Base-by-base conservation (phyloP, 2,329 filamentous ascomycete genomes). In the Ophiobolus disseminans region DNA sequence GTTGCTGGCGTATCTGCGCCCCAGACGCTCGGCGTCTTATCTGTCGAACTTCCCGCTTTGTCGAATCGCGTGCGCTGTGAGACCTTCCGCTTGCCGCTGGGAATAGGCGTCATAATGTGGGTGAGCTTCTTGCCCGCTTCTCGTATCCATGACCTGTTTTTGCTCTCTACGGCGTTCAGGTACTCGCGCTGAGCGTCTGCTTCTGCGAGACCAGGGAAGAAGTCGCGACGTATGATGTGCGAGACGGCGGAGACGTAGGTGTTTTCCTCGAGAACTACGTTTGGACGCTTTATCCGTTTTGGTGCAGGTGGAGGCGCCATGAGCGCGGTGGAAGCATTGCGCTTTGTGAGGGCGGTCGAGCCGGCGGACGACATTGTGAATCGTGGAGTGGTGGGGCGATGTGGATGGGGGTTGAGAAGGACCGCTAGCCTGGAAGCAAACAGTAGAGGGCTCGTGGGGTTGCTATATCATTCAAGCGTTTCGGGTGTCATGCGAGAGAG, bases 171-270 rank as follows among this genome's bases (percentile, higher is more conserved):
- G 0, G 94, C 94, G 65, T 95, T 88, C 22, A 99, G 80, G 62
- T 97, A 97, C 64, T 99, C 94, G 69, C 91, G 87, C 71, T 97
- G 91, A 0, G 87, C 88, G 63, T 96, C 86, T 11, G 86, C 87
- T 70, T 97, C 91, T 4, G 92, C 78, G 0, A 99, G 80, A 0
- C 93, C 94, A 0, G 94, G 94, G 66, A 97, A 99, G 78, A 96
- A 99, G 78, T 99, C 94, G 58, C 94, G 86, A 8, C 91, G 90
- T 55, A 99, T 96, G 68, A 99, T 97, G 61, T 94, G 88, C 0
- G 92, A 96, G 21, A 99, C 80, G 1, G 90, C 89, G 48, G 91
- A 86, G 2, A 91, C 94, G 73, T 99, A 99, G 43, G 88, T 86
- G 61, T 99, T 93, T 79, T 99, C 94, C 72, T 96, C 91, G 21